These are phyloP conservation scores for Colletotrichum sidae DNA, from an alignment of 2,329 filamentous ascomycete species.

Conservation along the genomic window DNA sequence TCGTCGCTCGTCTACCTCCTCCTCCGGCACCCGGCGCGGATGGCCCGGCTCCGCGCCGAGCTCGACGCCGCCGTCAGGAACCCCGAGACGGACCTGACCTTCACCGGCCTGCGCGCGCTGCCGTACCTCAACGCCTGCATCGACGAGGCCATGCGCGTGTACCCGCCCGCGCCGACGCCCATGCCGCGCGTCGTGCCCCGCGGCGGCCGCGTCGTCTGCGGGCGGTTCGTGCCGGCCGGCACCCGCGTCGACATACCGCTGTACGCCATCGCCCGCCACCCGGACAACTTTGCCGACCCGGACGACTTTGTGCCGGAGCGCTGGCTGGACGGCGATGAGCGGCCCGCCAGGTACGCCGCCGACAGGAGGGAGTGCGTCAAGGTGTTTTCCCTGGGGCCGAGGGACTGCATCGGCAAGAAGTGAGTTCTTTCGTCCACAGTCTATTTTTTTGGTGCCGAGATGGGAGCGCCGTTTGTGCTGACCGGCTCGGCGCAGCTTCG, in stretches of 20 bases:
- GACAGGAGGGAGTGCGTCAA: constrained; percentile 45
- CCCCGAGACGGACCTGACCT: constrained; percentile 50
- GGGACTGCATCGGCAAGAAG: constrained; percentile 64
- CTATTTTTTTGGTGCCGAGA: too few relatives aligned
- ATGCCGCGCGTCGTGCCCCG: constrained; percentile 45
- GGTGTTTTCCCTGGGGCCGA: constrained; percentile 60
- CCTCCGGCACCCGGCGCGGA: constrained; percentile 43
- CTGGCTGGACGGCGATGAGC: constrained; percentile 43
- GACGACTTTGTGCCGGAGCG: constrained; percentile 60
- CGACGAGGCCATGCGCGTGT: constrained; percentile 53
- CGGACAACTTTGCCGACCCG: constrained; percentile 56
- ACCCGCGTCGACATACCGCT: constrained; percentile 32
- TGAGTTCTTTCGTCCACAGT: constrained; percentile 42
- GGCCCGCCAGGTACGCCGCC: constrained; percentile 9
- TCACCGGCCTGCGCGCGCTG: constrained; percentile 44
- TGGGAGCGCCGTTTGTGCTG: neutral
- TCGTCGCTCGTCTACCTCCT: constrained; percentile 55
- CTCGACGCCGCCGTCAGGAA: constrained; percentile 40
- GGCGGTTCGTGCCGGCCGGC: constrained; percentile 46
- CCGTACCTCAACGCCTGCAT: constrained; percentile 55
- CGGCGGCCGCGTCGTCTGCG: constrained; percentile 48
- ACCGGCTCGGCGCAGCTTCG: constrained; percentile 45
- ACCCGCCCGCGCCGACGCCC: constrained; percentile 44
- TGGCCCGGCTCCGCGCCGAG: constrained; percentile 50
- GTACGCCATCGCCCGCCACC: constrained; percentile 31